Conservation (phyloP, 1,284 basidiomycete genomes). For the Marasmius tenuissimus region DNA sequence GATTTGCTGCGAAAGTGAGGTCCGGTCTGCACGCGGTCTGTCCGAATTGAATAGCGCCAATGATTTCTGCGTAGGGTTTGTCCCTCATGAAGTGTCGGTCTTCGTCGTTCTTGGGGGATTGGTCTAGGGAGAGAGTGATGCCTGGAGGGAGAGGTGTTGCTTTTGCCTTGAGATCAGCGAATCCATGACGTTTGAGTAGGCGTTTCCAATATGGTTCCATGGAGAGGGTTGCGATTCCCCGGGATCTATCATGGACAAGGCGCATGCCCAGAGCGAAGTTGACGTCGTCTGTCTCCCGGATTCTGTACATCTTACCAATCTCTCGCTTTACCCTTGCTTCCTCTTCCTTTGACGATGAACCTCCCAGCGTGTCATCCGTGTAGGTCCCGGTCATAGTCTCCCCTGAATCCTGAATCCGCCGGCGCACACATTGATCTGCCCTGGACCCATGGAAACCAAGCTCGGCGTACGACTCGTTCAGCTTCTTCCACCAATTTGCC, state of each 20-base stretch:
- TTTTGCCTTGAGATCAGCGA: conserved; percentile 19
- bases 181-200: conserved; percentile 18
- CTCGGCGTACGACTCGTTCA: conserved; percentile 8
- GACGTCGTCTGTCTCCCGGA: conserved; percentile 15
- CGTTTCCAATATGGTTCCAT: conserved; percentile 22
- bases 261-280: conserved; percentile 16
- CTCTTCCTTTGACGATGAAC: conserved; percentile 10
- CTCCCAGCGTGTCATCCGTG: conserved; percentile 16
- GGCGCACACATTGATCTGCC: conserved; percentile 16
- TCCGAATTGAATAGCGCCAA: conserved; percentile 31
- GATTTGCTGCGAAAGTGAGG: conserved; percentile 26
- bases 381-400: conserved; percentile 20
- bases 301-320: conserved; percentile 2
- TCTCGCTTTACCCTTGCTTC: conserved; percentile 5
- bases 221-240: conserved; percentile 17
- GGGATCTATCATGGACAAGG: conserved; percentile 13
- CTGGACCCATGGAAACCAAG: conserved; percentile 16
- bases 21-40: conserved; percentile 29
- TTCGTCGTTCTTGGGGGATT: conserved; percentile 12
- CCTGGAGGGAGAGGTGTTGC: conserved; percentile 21
- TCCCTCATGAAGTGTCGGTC: conserved; percentile 21
- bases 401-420: conserved; percentile 7
- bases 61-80: conserved; percentile 23
- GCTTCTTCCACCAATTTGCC: conserved; percentile 19
- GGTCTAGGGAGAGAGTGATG: conserved; percentile 14